phyloP scores from a whole-genome alignment of 2,329 filamentous ascomycete species.

The Sporothrix brunneoviolacea region DNA sequence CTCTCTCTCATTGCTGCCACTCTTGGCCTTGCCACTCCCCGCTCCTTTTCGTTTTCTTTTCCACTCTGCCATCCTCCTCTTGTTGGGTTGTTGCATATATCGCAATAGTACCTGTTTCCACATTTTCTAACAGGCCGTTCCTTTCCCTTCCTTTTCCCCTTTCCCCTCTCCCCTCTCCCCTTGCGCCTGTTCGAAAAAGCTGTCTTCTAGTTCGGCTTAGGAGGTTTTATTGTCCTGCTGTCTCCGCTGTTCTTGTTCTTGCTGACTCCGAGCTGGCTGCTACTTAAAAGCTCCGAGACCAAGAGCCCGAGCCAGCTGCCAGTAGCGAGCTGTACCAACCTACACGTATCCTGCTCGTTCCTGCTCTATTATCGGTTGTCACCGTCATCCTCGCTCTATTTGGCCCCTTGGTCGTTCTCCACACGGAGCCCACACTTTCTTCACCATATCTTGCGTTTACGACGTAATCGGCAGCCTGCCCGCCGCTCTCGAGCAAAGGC shows the following conservation, averaged over 20 bases:
- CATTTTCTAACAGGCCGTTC: not conserved
- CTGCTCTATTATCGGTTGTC: too few relatives aligned
- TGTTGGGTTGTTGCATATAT: not conserved
- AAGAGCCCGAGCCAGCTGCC: not conserved
- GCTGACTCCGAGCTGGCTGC: slow-evolving; percentile 3
- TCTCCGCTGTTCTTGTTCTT: not conserved
- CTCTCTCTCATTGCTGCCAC: not conserved
- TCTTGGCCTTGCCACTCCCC: not conserved
- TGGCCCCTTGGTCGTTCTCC: not conserved
- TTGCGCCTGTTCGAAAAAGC: not conserved
- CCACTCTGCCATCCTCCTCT: too few relatives aligned
- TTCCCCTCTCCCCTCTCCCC: not conserved
- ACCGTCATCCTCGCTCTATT: not conserved
- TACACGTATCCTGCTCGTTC: too few relatives aligned
- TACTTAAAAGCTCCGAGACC: slow-evolving; percentile 8
- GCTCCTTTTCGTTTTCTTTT: not conserved
- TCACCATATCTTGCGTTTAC: not conserved
- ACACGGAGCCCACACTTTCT: not conserved
- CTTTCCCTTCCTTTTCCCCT: slow-evolving; percentile 2
- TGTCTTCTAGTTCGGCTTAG: not conserved
- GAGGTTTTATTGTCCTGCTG: not conserved
- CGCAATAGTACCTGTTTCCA: not conserved
- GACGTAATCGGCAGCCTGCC: not conserved
- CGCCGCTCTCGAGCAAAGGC: not conserved
- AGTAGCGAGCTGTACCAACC: too few relatives aligned